Base-by-base conservation (phyloP, 805 yeast species). In the Metschnikowia anglica region DNA sequence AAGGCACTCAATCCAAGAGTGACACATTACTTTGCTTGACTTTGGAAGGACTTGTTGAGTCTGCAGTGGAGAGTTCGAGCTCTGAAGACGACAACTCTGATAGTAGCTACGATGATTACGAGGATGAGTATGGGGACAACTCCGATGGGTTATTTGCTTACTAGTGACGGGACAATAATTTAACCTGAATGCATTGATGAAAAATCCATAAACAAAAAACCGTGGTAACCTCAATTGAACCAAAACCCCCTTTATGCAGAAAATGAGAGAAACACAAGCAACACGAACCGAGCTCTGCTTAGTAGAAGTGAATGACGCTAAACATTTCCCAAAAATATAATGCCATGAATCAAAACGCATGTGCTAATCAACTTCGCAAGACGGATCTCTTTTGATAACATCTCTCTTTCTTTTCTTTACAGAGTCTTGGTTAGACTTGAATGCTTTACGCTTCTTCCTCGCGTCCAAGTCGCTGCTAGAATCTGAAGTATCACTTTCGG, bases 61-160 rank as follows among this genome's bases (percentile, higher is more conserved):
- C 60, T 13, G 64, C 61, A 12, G 52, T 63, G 64, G 56, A 70
- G 25, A 60, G 59, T n/a, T 70, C 65, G 25, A 65, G 70, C 33
- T 78, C 69, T 21, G 74, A 66, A 10, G 77, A 66, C 9, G 73
- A 63, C 15, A 61, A 55, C 20, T 66, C 64, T 13, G 79, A 69
- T 19, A 41, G 44, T 38, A 47, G 48, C 38, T 57, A 53, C 33
- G 63, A 59, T 11, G 72, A 58, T 38, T 76, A 68, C 47, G 87
- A 80, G 53, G 54, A 41, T 5, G 86, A 79, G 34, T 68, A 80
- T 44, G 86, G 79, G 54, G 93, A 83, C 43, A 69, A 70, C 51
- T 73, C 72, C 18, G 79, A 71, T 50, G 79, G 80, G 46, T 59
- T 77, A 58, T 68, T 72, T 62, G 69, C 68, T 44, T 67, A 70